Conservation (phyloP, 768 basidiomycete species). For the Macrolepiota fuliginosa region DNA sequence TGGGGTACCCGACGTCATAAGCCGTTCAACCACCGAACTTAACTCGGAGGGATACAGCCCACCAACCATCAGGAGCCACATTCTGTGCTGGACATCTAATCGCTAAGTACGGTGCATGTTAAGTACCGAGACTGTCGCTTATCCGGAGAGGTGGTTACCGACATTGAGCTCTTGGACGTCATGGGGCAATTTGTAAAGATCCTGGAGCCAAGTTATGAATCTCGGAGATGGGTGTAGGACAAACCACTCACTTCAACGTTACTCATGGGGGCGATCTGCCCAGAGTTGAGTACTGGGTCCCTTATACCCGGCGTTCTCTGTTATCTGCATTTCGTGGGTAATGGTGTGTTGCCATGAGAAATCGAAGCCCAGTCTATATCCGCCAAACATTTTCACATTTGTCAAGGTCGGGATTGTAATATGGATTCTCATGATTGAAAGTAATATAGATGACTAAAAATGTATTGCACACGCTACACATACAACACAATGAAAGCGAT, state of each 20-base stretch:
- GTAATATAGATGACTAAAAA: background rate
- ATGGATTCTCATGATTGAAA: background rate
- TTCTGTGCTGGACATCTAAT: constrained; percentile 22
- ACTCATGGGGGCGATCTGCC: background rate
- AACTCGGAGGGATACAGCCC: constrained; percentile 23
- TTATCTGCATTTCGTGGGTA: constrained; percentile 1
- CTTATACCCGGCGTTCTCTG: background rate
- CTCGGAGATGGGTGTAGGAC: background rate
- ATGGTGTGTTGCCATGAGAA: constrained; percentile 4
- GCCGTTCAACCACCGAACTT: constrained; percentile 13
- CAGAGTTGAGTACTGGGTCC: background rate
- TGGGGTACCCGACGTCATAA: constrained; percentile 13
- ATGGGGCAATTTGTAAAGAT: background rate
- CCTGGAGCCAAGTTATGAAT: background rate
- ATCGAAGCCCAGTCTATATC: background rate
- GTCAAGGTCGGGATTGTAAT: background rate
- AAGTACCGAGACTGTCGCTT: background rate
- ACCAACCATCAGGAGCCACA: constrained; percentile 24
- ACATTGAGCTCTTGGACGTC: constrained; percentile 8
- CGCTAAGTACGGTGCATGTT: constrained; percentile 15
- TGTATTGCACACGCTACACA: constrained; percentile 6
- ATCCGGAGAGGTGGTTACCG: background rate
- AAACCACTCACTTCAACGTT: background rate
- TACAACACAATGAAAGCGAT: background rate
- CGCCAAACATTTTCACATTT: background rate